Evolutionary conservation across 305 asterid genomes (phyloP).

Genomic region (Plantago lanceolata): DNA sequence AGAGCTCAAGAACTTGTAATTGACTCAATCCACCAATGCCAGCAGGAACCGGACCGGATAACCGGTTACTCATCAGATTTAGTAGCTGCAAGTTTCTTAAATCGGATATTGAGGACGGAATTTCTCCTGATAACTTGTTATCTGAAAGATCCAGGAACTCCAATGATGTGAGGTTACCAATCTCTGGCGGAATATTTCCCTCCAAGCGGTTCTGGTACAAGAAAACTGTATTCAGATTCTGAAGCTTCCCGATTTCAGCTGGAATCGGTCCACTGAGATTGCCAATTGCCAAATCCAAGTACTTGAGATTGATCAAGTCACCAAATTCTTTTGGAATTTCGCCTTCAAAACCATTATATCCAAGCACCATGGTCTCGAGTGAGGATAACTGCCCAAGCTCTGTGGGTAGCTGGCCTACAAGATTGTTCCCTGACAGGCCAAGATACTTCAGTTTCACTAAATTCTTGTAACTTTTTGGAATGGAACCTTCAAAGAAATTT

Average conservation of each 20-base stretch:
- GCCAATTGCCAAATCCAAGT: conserved; percentile 66
- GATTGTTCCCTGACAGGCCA: conserved; percentile 85
- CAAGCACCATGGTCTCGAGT: conserved; percentile 63
- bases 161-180: conserved; percentile 52
- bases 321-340: conserved; percentile 71
- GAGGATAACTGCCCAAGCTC: conserved; percentile 65
- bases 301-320: conserved; percentile 55
- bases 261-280: conserved; percentile 75
- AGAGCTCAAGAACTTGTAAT: conserved; percentile 61
- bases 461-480: conserved; percentile 54
- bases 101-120: conserved; percentile 49
- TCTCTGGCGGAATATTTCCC: conserved; percentile 56
- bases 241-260: conserved; percentile 51
- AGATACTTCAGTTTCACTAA: conserved; percentile 60
- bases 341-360: conserved; percentile 66
- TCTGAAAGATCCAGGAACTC: conserved; percentile 67
- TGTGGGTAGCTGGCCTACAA: conserved; percentile 52
- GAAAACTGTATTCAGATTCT: conserved; percentile 48
- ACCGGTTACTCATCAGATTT: conserved; percentile 66
- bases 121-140: conserved; percentile 63
- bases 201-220: conserved; percentile 67
- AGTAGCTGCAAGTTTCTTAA: conserved; percentile 56
- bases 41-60: conserved; percentile 57
- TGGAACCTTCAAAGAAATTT: conserved; percentile 66
- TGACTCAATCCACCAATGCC: conserved; percentile 42